Percentiles rank a stretch among this genome's conserved stretches.
phyloP scores from a whole-genome alignment of 352 stramenopile genomes.

The Pilasporangium apinafurcum region DNA sequence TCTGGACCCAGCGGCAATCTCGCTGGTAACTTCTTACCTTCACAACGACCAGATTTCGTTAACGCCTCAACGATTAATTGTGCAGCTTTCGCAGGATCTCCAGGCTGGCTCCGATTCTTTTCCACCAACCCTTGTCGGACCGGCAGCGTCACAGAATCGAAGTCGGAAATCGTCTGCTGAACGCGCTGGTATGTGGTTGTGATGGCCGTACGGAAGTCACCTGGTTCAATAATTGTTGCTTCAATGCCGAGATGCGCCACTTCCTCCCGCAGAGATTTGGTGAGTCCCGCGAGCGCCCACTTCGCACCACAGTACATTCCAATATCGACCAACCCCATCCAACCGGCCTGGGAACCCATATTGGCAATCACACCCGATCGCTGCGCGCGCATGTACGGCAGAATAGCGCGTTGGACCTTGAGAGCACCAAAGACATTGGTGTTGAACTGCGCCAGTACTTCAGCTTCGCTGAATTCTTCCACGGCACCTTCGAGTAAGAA shows the following conservation, averaged over 20 bases:
- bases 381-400: conserved; percentile 32
- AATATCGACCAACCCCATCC: conserved; percentile 15
- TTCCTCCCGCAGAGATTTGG: conserved; percentile 22
- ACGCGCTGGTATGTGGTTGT: conserved; percentile 14
- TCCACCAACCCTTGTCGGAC: conserved; percentile 14
- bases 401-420: conserved; percentile 17
- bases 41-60: conserved; percentile 31
- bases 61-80: conserved; percentile 26
- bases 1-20: neutral
- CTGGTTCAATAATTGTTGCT: conserved; percentile 29
- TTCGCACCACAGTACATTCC: conserved; percentile 35
- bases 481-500: conserved; percentile 24
- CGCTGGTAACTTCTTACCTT: conserved; percentile 11
- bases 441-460: conserved; percentile 29
- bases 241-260: conserved; percentile 27
- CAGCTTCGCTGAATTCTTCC: conserved; percentile 28
- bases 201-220: conserved; percentile 28
- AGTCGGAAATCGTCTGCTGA: conserved; percentile 15
- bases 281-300: conserved; percentile 28
- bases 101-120: conserved; percentile 24
- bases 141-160: conserved; percentile 12
- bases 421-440: conserved; percentile 42
- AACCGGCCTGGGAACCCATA: conserved; percentile 29
- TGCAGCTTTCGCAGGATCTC: conserved; percentile 19
- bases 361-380: conserved; percentile 26